Evolutionary conservation across 768 basidiomycete genomes (phyloP), one percentile per base, ranked within the genome.

Genomic region (Clitopilus passeckerianus): DNA sequence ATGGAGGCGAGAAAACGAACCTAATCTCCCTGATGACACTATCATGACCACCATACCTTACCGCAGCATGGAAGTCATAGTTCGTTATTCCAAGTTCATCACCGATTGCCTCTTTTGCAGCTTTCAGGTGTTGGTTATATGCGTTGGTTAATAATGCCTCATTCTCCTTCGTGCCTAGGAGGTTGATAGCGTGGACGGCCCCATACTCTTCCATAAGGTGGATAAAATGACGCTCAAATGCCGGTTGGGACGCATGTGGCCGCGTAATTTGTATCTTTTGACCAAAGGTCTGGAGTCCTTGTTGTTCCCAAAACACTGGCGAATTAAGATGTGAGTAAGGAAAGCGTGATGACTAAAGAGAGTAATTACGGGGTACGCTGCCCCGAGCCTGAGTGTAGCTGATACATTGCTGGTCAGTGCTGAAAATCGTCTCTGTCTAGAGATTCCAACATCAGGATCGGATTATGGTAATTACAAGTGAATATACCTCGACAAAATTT

Each of bases 301-400:
- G 94, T 68, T 99, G 96, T 71, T 98, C 96, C 97, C 97, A 99
- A 71, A 99, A 99, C 60, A 98, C 94, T 95, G 68, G 34, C 50
- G 59, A 20, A 59, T 56, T 46, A 64, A 66, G 61, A 63, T 54
- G 64, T 61, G 33, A 53, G 15, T 53, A 59, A 43, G 20, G 56
- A 44, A 56, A 60, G 56, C 56, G 61, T 20, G 6, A 12, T 20
- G 64, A 64, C 58, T 33, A 62, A 62, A 7, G 27, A 52, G 58
- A 44, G 61, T 64, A 66, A 60, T 68, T 79, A 96, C 94, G 78
- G 59, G 97, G 97, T 44, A 99, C 91, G 65, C 92, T 95, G 60
- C 97, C 97, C 63, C 97, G 87, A 52, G 95, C 86, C 81, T 98
- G 95, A 34, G 89, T 86, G 71, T 93, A 98, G 70, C 94, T 95